These are phyloP conservation scores for Ophiostoma sp. DNA, from an alignment of 2,329 filamentous ascomycete genomes.

Conservation along the genomic window DNA sequence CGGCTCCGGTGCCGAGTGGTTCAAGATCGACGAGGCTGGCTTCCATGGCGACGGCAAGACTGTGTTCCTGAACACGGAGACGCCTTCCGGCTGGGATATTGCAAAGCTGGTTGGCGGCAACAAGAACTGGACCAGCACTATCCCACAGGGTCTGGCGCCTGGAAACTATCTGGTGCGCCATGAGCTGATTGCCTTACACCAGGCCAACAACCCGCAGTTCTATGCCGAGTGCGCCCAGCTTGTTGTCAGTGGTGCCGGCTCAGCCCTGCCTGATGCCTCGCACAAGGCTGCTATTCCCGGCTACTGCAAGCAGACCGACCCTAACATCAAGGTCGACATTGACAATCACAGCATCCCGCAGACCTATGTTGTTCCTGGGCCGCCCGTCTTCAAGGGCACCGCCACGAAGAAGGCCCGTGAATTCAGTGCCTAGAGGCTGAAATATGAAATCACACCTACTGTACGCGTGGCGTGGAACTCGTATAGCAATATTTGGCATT, in stretches of 20 bases:
- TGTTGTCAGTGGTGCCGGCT: conserved; percentile 39
- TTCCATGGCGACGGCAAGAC: conserved; percentile 30
- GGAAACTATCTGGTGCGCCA: conserved; percentile 54
- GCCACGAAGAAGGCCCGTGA: conserved; percentile 26
- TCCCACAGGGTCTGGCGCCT: conserved; percentile 45
- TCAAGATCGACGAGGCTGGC: conserved; percentile 53
- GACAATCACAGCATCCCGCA: conserved; percentile 30
- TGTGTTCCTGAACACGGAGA: conserved; percentile 31
- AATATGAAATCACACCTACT: neutral
- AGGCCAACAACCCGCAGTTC: conserved; percentile 48
- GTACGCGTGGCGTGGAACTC: neutral
- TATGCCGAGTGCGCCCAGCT: conserved; percentile 53
- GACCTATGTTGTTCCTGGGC: conserved; percentile 31
- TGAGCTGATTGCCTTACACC: conserved; percentile 53
- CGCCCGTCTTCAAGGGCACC: conserved; percentile 29
- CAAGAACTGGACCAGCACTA: conserved; percentile 45
- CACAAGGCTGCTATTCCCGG: conserved; percentile 32
- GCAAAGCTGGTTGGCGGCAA: conserved; percentile 32
- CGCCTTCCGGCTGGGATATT: conserved; percentile 29
- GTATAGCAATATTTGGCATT: neutral
- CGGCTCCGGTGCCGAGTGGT: conserved; percentile 51
- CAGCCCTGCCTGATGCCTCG: conserved; percentile 28
- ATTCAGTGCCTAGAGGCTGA: conserved; percentile 12
- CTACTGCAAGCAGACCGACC: conserved; percentile 31
- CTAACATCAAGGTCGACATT: conserved; percentile 32